Conservation (phyloP, 192 early-diverging fungal species). For the Piromyces finnis region DNA sequence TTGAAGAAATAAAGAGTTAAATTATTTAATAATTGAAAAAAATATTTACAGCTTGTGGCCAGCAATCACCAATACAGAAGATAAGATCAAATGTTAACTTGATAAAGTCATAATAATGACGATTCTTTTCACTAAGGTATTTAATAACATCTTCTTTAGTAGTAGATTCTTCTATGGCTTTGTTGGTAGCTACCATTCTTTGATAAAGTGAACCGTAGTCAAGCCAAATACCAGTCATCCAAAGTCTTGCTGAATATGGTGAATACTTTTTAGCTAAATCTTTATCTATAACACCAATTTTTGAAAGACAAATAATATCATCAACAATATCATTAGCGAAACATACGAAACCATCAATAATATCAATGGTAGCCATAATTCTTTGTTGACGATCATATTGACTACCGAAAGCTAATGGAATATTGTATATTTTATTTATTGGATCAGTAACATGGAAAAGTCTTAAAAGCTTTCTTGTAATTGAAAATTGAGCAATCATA, state of each 20-base stretch:
- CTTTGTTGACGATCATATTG: neutral
- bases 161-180: neutral
- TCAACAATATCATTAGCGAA: constrained; percentile 52
- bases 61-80: neutral
- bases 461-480: constrained; percentile 56
- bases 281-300: constrained; percentile 41
- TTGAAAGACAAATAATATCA: constrained; percentile 53
- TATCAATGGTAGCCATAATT: constrained; percentile 6
- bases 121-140: neutral
- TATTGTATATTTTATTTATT: constrained; percentile 22
- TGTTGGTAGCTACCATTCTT: neutral
- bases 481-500: constrained; percentile 51
- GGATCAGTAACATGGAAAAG: constrained; percentile 51
- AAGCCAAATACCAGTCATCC: constrained; percentile 50
- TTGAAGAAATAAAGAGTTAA: too few species aligned
- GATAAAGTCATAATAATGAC: neutral
- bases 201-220: constrained; percentile 22
- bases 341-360: constrained; percentile 23
- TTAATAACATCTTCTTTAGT: neutral
- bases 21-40: too few species aligned
- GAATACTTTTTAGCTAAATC: constrained; percentile 27
- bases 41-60: neutral
- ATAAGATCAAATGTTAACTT: neutral
- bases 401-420: neutral
- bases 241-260: constrained; percentile 39